Evolutionary conservation across 768 basidiomycete genomes (phyloP).

Genomic region (Daedaleopsis sinensis): DNA sequence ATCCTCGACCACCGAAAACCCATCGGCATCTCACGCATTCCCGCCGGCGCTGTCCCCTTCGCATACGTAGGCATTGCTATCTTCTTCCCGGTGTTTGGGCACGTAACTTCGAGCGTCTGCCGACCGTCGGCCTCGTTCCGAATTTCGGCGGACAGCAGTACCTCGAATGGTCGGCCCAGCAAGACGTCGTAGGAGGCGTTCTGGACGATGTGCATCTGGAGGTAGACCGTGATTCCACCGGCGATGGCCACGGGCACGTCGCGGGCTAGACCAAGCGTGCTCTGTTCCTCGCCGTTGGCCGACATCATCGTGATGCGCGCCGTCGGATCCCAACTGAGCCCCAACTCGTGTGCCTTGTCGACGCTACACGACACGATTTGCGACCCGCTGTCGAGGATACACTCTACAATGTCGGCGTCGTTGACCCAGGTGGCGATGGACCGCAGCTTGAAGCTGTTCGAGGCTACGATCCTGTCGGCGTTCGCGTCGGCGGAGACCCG

Average conservation of each 20-base stretch:
- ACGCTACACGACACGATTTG: background rate
- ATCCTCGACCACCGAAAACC: background rate
- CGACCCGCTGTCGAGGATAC: background rate
- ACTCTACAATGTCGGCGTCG: background rate
- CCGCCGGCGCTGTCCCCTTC: background rate
- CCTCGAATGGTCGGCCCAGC: background rate
- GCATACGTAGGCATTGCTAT: constrained; percentile 4
- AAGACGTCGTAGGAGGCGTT: background rate
- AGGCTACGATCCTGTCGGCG: no score
- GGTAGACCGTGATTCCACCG: background rate
- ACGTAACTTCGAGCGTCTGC: constrained; percentile 2
- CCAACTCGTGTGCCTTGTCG: background rate
- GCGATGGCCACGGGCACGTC: background rate
- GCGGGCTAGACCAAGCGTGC: background rate
- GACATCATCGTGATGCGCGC: constrained; percentile 1
- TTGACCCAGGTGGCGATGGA: background rate
- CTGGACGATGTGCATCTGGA: background rate
- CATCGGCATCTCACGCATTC: background rate
- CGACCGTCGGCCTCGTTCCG: background rate
- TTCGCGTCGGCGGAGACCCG: no score
- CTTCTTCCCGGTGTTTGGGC: constrained; percentile 13
- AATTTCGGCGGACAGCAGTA: background rate
- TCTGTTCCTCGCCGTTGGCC: background rate
- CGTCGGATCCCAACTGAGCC: background rate
- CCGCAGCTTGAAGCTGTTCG: background rate